Percentiles rank a stretch among this genome's conserved stretches.
phyloP scores from a whole-genome alignment of 805 yeast species.

The Hanseniaspora osmophila region DNA sequence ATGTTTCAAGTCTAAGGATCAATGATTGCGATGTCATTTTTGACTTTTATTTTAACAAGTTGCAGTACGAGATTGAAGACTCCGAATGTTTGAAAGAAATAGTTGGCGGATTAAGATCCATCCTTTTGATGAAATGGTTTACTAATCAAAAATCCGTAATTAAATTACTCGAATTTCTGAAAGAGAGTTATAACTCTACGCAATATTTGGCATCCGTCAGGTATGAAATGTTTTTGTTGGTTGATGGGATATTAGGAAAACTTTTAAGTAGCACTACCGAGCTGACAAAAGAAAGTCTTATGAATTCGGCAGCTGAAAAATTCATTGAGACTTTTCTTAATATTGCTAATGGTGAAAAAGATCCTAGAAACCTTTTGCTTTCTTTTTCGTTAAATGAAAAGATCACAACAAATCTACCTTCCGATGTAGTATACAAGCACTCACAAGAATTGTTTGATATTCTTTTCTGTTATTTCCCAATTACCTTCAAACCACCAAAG shows the following conservation, averaged over 20 bases:
- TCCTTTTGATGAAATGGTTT: conserved; percentile 41
- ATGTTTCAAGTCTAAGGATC: conserved; percentile 19
- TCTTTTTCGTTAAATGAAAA: conserved; percentile 45
- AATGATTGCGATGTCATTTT: conserved; percentile 28
- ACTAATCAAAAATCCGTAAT: conserved; percentile 8
- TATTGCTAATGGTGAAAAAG: conserved; percentile 79
- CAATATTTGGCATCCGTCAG: conserved; percentile 50
- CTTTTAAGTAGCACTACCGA: conserved; percentile 13
- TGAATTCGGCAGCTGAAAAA: neutral
- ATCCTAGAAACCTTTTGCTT: conserved; percentile 70
- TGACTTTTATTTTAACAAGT: conserved; percentile 47
- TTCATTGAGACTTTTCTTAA: conserved; percentile 47
- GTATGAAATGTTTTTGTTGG: conserved; percentile 39
- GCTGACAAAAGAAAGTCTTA: neutral
- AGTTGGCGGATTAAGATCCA: conserved; percentile 36
- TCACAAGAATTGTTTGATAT: conserved; percentile 70
- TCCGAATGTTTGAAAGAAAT: conserved; percentile 37
- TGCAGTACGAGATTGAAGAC: conserved; percentile 36
- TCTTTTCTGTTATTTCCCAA: conserved; percentile 90
- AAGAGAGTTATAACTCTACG: conserved; percentile 38
- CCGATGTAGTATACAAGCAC: conserved; percentile 26
- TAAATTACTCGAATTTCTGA: conserved; percentile 23
- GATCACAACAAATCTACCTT: conserved; percentile 29
- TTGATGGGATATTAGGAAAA: conserved; percentile 25
- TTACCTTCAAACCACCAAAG: conserved; percentile 82